Evolutionary conservation across 2,329 filamentous ascomycete species (phyloP).

Genomic region (Cytospora schulzeri): DNA sequence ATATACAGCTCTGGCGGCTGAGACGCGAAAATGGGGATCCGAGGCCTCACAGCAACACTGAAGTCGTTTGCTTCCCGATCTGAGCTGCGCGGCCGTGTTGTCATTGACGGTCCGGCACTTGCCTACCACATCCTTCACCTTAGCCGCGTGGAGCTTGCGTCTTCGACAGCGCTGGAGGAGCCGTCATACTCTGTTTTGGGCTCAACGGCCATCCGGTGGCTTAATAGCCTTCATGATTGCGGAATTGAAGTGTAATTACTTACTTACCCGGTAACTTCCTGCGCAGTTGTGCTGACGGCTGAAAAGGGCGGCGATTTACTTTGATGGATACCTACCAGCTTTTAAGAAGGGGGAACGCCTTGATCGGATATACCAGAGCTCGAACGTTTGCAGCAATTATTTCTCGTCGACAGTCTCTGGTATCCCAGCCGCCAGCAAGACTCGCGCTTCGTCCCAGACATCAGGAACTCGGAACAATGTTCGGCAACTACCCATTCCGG

Average conservation of each 20-base stretch:
- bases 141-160: conserved; percentile 19
- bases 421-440: conserved; percentile 30
- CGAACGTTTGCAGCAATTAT: conserved; percentile 56
- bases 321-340: conserved; percentile 78
- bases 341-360: conserved; percentile 66
- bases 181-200: conserved; percentile 30
- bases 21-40: conserved; percentile 33
- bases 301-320: conserved; percentile 70
- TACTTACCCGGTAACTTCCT: conserved; percentile 6
- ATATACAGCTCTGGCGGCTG: not conserved
- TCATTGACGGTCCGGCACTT: conserved; percentile 35
- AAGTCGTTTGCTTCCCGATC: conserved; percentile 30
- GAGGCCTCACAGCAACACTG: conserved; percentile 30
- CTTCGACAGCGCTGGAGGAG: conserved; percentile 29
- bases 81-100: conserved; percentile 27
- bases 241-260: conserved; percentile 26
- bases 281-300: conserved; percentile 24
- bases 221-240: conserved; percentile 28
- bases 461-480: not conserved
- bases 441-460: conserved; percentile 7
- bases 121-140: conserved; percentile 32
- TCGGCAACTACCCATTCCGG: conserved; percentile 44
- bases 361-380: conserved; percentile 59
- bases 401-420: conserved; percentile 40
- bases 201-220: conserved; percentile 28